A percentile compares a stretch with the other conserved stretches of the same genome.
phyloP scores from a whole-genome alignment of 1,284 basidiomycete genomes.

The Sporisorium sorghi region DNA sequence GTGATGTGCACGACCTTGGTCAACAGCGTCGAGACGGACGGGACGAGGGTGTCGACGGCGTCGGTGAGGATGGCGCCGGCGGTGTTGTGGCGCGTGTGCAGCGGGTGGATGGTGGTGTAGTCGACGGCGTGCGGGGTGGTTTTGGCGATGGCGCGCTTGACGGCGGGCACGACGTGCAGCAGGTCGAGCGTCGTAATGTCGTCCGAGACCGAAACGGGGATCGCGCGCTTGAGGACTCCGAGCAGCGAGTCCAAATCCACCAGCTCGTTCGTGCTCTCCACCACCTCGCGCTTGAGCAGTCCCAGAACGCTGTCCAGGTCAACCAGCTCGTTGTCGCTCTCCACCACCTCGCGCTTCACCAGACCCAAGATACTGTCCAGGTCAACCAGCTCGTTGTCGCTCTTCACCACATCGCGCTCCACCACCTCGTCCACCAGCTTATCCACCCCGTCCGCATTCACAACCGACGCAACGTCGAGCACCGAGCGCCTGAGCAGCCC shows the following conservation, averaged over 20 bases:
- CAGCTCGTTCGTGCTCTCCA: too few relatives aligned
- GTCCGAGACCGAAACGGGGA: too few relatives aligned
- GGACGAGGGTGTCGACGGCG: slow-evolving; percentile 18
- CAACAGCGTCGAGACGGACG: slow-evolving; percentile 7
- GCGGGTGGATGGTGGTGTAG: slow-evolving; percentile 1
- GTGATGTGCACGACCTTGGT: slow-evolving; percentile 14
- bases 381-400: neutral
- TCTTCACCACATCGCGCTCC: slow-evolving; percentile 15
- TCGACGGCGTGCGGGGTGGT: slow-evolving; percentile 1
- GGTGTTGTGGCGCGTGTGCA: slow-evolving; percentile 1
- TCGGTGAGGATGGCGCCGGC: slow-evolving; percentile 10
- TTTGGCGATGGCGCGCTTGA: slow-evolving; percentile 12
- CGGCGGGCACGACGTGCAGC: neutral
- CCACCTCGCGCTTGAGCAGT: slow-evolving; percentile 2
- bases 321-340: neutral
- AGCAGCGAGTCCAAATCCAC: slow-evolving; percentile 14
- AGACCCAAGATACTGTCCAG: slow-evolving; percentile 3
- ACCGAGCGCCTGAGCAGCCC: slow-evolving; percentile 16
- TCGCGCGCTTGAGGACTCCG: slow-evolving; percentile 8
- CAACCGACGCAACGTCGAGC: slow-evolving; percentile 14
- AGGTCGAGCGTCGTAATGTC: too few relatives aligned
- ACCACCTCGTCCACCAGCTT: slow-evolving; percentile 6
- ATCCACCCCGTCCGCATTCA: slow-evolving; percentile 9
- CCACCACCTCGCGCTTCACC: neutral
- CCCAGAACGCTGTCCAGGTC: slow-evolving; percentile 6